Evolutionary conservation across 306 rosid genomes (phyloP), one percentile per base, ranked within the genome.

Genomic region (Prunus mongolica): DNA sequence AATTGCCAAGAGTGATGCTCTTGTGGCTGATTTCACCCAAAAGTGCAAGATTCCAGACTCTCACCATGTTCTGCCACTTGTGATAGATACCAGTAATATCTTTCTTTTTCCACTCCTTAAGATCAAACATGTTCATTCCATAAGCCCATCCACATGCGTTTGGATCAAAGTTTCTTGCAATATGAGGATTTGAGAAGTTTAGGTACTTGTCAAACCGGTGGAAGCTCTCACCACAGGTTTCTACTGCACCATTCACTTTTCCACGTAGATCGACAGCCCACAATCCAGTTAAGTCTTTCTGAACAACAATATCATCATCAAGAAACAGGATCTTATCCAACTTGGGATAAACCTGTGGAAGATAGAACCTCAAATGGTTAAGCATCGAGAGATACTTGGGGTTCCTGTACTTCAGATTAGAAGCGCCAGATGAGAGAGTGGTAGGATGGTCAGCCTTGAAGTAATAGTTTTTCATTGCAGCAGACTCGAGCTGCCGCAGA

Each of bases 311-410:
- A 88, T 96, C 98, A 74, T 96, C 99, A 54, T 96, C 98, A 72
- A 96, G 96, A 87, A 96, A 92, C 32, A 96, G 81, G 82, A 96
- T 89, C 83, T 91, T 96, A 82, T 96, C 84, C 85, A 96, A 82
- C 88, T 89, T 86, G 67, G 99, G 98, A 86, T 89, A 96, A 78
- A 92, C 96, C 81, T 96, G 89, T 2, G 99, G 98, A 73, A 96
- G 98, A 82, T 96, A 92, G 83, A 96, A 96, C 75, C 99, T 91
- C 83, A 96, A 82, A 82, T 96, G 97, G 82, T 92, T 92, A 71
- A 96, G 99, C 99, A 96, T 89, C 6, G 99, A 96, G 51, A 96
- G 96, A 84, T 96, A 96, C 88, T 96, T 92, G 0, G 98, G 99
- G 74, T 96, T 96, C 80, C 98, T 87, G 89, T 96, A 96, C 87